These are phyloP conservation scores for Vanrija pseudolonga DNA, from an alignment of 1,284 basidiomycete species.

Conservation along the genomic window DNA sequence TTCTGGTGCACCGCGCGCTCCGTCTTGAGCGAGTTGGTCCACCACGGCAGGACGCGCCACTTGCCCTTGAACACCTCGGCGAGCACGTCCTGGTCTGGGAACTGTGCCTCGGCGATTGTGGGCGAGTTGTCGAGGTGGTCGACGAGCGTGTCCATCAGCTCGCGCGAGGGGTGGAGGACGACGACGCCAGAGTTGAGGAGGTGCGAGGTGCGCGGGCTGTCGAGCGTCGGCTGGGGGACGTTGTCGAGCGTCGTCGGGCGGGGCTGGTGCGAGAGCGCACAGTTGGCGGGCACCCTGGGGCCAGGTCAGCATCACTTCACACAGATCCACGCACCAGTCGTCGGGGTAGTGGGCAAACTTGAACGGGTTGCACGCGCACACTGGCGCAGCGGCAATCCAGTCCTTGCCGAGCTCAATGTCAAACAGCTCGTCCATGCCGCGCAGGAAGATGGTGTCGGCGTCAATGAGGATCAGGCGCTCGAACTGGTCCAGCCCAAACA, in stretches of 20 bases:
- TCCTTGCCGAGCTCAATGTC: constrained; percentile 61
- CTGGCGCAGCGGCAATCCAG: constrained; percentile 80
- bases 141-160: constrained; percentile 56
- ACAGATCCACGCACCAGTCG: constrained; percentile 66
- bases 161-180: constrained; percentile 65
- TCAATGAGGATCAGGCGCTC: constrained; percentile 83
- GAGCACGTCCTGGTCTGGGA: constrained; percentile 91
- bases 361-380: constrained; percentile 89
- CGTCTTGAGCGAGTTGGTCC: constrained; percentile 53
- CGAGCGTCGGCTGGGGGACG: constrained; percentile 49
- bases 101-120: constrained; percentile 65
- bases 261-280: constrained; percentile 67
- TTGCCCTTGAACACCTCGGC: constrained; percentile 68
- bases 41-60: constrained; percentile 51
- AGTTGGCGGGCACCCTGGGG: constrained; percentile 79
- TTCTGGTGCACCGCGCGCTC: constrained; percentile 44
- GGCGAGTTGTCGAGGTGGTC: constrained; percentile 66
- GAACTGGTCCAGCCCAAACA: constrained; percentile 70
- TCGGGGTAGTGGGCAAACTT: constrained; percentile 75
- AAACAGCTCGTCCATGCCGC: constrained; percentile 90
- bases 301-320: not conserved
- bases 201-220: constrained; percentile 65
- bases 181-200: constrained; percentile 88
- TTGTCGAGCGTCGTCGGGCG: constrained; percentile 55
- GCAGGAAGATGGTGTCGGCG: constrained; percentile 82